A percentile compares a stretch with the other conserved stretches of the same genome.
Evolutionary conservation across 306 rosid species (phyloP).

Genomic region (Gastrolobium bilobum): DNA sequence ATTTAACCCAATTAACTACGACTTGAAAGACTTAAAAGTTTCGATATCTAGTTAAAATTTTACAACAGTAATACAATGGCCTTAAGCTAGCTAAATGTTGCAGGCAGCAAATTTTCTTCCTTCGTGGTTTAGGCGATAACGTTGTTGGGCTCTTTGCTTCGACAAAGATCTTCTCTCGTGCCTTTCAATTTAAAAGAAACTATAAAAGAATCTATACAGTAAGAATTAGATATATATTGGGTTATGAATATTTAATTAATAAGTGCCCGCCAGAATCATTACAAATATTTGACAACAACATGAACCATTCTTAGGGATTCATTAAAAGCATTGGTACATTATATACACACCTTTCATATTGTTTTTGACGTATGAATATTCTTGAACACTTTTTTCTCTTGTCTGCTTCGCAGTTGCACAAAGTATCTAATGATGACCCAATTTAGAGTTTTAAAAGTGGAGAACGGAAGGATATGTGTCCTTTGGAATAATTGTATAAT

Average conservation of each 20-base stretch:
- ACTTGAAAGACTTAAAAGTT: no score
- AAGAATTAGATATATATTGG: neutral
- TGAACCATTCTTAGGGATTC: slow-evolving; percentile 20
- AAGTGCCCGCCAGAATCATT: neutral
- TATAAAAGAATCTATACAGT: neutral
- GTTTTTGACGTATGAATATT: slow-evolving; percentile 38
- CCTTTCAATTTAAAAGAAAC: neutral
- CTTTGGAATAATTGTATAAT: no score
- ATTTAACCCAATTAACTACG: no score
- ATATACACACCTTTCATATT: slow-evolving; percentile 20
- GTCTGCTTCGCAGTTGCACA: neutral
- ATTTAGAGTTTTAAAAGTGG: slow-evolving; percentile 2
- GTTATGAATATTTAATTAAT: neutral
- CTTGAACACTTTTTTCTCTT: neutral
- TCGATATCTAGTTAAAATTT: no score
- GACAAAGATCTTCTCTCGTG: no score
- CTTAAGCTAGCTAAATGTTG: no score
- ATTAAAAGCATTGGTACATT: slow-evolving; percentile 10
- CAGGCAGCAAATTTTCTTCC: no score
- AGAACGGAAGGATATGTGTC: neutral
- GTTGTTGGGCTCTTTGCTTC: no score
- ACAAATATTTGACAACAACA: slow-evolving; percentile 39
- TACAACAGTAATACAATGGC: no score
- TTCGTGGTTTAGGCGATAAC: no score
- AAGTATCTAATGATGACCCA: slow-evolving; percentile 1